A percentile compares a stretch with the other conserved stretches of the same genome.
phyloP scores from a whole-genome alignment of 805 yeast genomes.

The Saccharomycopsis capsularis region DNA sequence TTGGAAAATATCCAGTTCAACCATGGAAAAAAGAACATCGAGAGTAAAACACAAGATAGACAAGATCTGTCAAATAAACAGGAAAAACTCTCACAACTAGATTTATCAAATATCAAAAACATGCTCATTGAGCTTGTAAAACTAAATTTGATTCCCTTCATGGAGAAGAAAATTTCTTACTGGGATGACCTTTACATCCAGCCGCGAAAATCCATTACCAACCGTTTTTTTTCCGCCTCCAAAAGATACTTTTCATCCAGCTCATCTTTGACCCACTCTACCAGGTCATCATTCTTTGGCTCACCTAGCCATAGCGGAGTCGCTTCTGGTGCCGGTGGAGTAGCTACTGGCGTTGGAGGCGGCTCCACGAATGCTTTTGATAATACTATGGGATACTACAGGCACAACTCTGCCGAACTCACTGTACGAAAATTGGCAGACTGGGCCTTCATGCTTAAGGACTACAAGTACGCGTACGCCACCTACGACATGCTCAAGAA shows the following conservation, averaged over 20 bases:
- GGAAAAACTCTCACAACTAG: conserved; percentile 2
- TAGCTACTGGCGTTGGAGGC: not conserved
- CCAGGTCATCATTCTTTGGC: conserved; percentile 16
- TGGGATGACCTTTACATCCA: conserved; percentile 83
- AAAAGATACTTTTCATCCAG: conserved; percentile 28
- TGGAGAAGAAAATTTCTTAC: conserved; percentile 70
- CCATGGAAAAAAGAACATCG: not conserved
- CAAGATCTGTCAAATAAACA: too few species aligned
- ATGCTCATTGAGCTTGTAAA: conserved; percentile 18
- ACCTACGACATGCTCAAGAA: conserved; percentile 77
- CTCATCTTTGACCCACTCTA: conserved; percentile 6
- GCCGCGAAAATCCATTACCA: conserved; percentile 70
- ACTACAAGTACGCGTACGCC: conserved; percentile 75
- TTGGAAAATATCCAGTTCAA: conserved; percentile 4
- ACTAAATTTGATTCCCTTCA: conserved; percentile 53
- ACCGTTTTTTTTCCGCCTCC: conserved; percentile 47
- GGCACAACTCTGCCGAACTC: conserved; percentile 60
- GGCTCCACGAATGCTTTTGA: conserved; percentile 28
- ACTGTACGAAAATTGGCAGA: conserved; percentile 79
- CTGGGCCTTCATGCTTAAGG: conserved; percentile 86
- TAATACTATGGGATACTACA: conserved; percentile 49
- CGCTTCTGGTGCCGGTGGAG: conserved; percentile 8
- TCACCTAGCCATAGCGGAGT: conserved; percentile 24
- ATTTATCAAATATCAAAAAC: conserved; percentile 5
- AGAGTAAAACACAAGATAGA: not conserved